Evolutionary conservation across 176 grass and related monocot species (phyloP).

Genomic region (Triticum timopheevii): DNA sequence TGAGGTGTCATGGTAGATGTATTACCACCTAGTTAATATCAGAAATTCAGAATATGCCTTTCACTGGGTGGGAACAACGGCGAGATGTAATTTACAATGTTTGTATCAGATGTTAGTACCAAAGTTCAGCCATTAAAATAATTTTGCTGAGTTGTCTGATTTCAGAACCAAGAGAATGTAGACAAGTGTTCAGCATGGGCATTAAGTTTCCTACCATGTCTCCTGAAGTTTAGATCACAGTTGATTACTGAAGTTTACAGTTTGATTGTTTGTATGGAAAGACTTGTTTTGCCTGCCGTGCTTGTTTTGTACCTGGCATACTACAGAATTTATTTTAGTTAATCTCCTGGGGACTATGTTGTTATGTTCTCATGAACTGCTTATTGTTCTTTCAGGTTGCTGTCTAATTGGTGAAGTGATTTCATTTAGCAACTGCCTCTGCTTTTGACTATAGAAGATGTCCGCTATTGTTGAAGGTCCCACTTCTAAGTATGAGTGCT

Average conservation of each 20-base stretch:
- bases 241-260: neutral
- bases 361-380: neutral
- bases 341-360: neutral
- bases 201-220: neutral
- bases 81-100: neutral
- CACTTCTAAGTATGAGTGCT: constrained; percentile 62
- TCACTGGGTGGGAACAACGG: neutral
- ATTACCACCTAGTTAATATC: constrained; percentile 17
- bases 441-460: constrained; percentile 34
- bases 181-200: neutral
- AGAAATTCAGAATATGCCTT: constrained; percentile 8
- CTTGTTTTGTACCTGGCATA: neutral
- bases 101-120: neutral
- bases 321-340: neutral
- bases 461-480: constrained; percentile 29
- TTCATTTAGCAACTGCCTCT: neutral
- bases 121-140: neutral
- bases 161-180: neutral
- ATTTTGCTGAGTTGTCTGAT: neutral
- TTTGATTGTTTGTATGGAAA: neutral
- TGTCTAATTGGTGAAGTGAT: neutral
- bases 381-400: neutral
- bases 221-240: neutral
- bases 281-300: neutral
- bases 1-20: neutral